Evolutionary conservation across 2,329 filamentous ascomycete genomes (phyloP), one percentile per base, ranked within the genome.

Genomic region (Penicillium sp.): DNA sequence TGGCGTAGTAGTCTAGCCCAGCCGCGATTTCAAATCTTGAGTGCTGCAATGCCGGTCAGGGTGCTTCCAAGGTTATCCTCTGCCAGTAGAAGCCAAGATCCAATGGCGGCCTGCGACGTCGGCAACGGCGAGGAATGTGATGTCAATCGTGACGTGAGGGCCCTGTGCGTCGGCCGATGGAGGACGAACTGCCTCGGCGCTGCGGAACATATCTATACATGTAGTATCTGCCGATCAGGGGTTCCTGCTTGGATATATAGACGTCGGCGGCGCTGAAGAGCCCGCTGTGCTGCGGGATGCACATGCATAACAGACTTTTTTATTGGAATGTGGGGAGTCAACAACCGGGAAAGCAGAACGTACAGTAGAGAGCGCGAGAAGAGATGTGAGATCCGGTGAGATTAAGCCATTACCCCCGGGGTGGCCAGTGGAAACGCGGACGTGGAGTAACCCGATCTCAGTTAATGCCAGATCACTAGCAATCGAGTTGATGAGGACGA

Each of bases 271-370:
- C 48, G 44, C 53, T 46, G 40, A 49, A 52, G 52, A 52, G 58
- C 42, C 45, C 51, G 54, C 42, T 36, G 50, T 46, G 36, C 48
- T 42, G 46, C 53, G 53, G 56, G 58, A 61, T 61, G 60, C 58
- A 55, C 7, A 65, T 65, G 62, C 60, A 62, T 28, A 51, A 56
- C 57, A 57, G 43, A 55, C 37, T 63, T 65, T n/a, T 62, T 58
- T 49, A 57, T 54, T 65, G 63, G 63, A 65, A 65, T 65, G 63
- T 65, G 63, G 60, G 46, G 59, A 50, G 44, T 26, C 47, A 40
- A 40, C 28, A 39, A 24, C 19, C 24, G 46, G 36, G 47, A 26
- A 50, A 39, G 36, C n/a, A 40, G 18, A 29, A 10, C 11, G 7
- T 19, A 19, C 16, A 11, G 19, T 3, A 24, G n/a, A 24, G 21